phyloP scores from a whole-genome alignment of 106 monocot species.

The Apostasia shenzhenica region DNA sequence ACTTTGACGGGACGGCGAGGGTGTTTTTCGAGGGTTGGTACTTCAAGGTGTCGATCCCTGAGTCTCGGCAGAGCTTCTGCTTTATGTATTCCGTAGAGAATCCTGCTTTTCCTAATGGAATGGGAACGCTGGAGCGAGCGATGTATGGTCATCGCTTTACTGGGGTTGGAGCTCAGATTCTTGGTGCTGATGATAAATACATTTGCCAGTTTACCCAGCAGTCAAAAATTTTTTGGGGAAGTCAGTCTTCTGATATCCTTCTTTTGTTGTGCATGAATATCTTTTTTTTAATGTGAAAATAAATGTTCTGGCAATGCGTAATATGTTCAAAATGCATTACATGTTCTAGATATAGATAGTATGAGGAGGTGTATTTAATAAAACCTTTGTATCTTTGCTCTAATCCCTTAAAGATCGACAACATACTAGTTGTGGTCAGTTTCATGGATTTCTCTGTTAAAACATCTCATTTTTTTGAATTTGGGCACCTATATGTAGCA shows the following conservation, averaged over 20 bases:
- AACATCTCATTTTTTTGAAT: too few species aligned
- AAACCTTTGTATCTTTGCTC: too few species aligned
- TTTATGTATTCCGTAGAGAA: slow-evolving; percentile 98
- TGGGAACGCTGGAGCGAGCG: slow-evolving; percentile 40
- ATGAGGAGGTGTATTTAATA: too few species aligned
- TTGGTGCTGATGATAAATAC: slow-evolving; percentile 93
- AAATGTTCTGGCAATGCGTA: too few species aligned
- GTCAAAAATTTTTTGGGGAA: slow-evolving; percentile 88
- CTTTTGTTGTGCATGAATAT: not conserved
- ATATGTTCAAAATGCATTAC: too few species aligned
- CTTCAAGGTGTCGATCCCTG: slow-evolving; percentile 86
- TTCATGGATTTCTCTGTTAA: too few species aligned
- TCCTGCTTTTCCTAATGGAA: slow-evolving; percentile 69
- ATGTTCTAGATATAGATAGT: too few species aligned
- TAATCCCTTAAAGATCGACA: too few species aligned
- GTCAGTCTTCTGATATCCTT: slow-evolving; percentile 29
- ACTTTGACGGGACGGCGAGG: slow-evolving; percentile 77
- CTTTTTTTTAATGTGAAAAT: not conserved
- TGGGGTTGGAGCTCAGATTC: slow-evolving; percentile 91
- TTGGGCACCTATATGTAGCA: too few species aligned
- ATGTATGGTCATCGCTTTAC: slow-evolving; percentile 65
- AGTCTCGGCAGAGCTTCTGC: slow-evolving; percentile 81
- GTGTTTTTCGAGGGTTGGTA: slow-evolving; percentile 95
- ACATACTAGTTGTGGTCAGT: too few species aligned
- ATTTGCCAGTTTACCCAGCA: slow-evolving; percentile 67